A percentile compares a stretch with the other conserved stretches of the same genome.
These are phyloP conservation scores for Vitis hybrid DNA, from an alignment of 177 flowering plant genomes.

Conservation along the genomic window DNA sequence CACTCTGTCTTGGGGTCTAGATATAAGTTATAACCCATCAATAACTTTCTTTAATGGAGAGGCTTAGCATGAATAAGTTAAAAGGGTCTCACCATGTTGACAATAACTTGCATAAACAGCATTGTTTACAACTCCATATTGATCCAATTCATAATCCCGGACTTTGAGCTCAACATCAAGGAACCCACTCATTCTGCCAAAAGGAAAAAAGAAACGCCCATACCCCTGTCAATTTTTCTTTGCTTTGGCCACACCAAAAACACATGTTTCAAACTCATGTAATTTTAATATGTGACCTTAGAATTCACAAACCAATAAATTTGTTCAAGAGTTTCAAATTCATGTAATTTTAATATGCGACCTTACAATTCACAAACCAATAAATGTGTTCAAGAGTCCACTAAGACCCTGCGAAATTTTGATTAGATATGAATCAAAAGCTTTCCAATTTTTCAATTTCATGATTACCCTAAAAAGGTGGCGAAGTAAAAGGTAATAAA, in stretches of 20 bases:
- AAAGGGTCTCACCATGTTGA: conserved; percentile 67
- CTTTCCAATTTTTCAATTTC: neutral
- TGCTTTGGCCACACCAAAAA: too few relatives aligned
- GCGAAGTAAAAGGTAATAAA: too few relatives aligned
- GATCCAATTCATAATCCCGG: conserved; percentile 91
- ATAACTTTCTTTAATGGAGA: neutral
- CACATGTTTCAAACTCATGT: neutral
- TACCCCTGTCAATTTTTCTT: too few relatives aligned
- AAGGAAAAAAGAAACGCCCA: neutral
- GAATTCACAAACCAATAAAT: neutral
- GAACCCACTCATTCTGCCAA: conserved; percentile 66
- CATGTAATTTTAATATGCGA: neutral
- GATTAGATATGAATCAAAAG: too few relatives aligned
- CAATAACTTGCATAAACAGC: conserved; percentile 93
- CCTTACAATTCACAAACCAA: neutral
- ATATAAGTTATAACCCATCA: neutral
- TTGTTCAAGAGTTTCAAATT: neutral
- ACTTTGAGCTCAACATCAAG: conserved; percentile 81
- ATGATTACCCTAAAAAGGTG: neutral
- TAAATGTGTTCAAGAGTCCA: neutral
- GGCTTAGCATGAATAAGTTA: neutral
- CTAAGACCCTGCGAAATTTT: too few relatives aligned
- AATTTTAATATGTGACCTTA: too few relatives aligned
- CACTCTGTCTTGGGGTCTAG: too few relatives aligned
- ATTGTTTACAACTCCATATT: conserved; percentile 96